These are phyloP conservation scores for Eucalyptus regnans DNA, from an alignment of 345 rosid species.

Conservation along the genomic window DNA sequence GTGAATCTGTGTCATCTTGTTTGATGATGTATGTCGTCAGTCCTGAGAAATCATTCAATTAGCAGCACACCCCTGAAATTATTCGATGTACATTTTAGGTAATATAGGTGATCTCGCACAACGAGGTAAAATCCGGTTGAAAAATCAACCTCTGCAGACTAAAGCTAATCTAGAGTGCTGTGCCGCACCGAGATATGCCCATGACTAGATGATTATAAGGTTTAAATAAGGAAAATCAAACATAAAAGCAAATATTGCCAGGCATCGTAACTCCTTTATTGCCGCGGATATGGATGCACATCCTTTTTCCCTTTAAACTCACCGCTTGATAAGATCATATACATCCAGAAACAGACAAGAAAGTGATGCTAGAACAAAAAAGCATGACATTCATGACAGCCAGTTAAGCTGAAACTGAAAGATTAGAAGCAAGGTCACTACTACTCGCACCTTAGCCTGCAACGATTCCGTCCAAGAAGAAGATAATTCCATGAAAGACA, in stretches of 20 bases:
- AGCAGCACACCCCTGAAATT: too few species aligned
- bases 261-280: neutral
- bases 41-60: too few species aligned
- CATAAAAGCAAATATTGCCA: neutral
- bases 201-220: neutral
- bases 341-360: neutral
- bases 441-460: constrained; percentile 71
- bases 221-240: neutral
- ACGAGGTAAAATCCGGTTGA: neutral
- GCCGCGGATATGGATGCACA: neutral
- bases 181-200: neutral
- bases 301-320: neutral
- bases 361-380: neutral
- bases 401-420: neutral
- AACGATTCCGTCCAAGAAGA: constrained; percentile 2
- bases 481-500: constrained; percentile 23
- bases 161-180: neutral
- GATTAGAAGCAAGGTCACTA: neutral
- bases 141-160: neutral
- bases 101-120: too few species aligned
- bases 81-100: too few species aligned
- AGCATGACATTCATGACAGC: neutral
- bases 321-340: neutral
- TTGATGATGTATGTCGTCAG: too few species aligned
- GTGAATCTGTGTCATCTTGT: too few species aligned